A percentile compares a stretch with the other conserved stretches of the same genome.
phyloP scores from a whole-genome alignment of 495 filamentous ascomycete genomes.

The Penicillium longicatenatum region DNA sequence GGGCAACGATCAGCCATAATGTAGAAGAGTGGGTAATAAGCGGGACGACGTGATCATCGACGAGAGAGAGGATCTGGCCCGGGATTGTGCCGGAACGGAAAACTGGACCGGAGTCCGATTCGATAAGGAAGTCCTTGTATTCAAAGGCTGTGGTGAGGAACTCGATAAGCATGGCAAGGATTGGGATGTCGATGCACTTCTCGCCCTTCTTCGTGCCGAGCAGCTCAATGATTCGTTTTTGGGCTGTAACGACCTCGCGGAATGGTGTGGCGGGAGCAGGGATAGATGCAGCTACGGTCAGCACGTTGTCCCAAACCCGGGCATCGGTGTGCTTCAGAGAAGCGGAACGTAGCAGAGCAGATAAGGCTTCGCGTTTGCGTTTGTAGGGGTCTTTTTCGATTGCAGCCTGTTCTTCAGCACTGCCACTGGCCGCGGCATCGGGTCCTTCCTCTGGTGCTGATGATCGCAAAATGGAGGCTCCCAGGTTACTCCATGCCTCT shows the following conservation, averaged over 20 bases:
- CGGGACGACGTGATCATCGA: conserved; percentile 72
- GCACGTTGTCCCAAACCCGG: conserved; percentile 94
- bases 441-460: conserved; percentile 38
- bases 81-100: conserved; percentile 48
- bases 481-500: conserved; percentile 93
- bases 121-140: conserved; percentile 40
- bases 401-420: conserved; percentile 20
- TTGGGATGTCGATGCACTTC: conserved; percentile 70
- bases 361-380: conserved; percentile 71
- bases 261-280: conserved; percentile 71
- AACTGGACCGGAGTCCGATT: conserved; percentile 25
- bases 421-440: conserved; percentile 35
- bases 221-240: conserved; percentile 74
- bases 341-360: conserved; percentile 82
- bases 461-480: conserved; percentile 69
- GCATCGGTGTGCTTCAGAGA: conserved; percentile 77
- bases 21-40: conserved; percentile 78
- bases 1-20: conserved; percentile 73
- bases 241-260: conserved; percentile 69
- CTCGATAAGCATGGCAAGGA: conserved; percentile 69
- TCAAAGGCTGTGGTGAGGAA: conserved; percentile 61
- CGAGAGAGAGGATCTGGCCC: conserved; percentile 64
- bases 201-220: conserved; percentile 69
- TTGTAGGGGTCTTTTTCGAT: conserved; percentile 54
- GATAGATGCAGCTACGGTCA: conserved; percentile 78